Conservation (phyloP, 1,284 basidiomycete genomes). For the Golubevia sp. region DNA sequence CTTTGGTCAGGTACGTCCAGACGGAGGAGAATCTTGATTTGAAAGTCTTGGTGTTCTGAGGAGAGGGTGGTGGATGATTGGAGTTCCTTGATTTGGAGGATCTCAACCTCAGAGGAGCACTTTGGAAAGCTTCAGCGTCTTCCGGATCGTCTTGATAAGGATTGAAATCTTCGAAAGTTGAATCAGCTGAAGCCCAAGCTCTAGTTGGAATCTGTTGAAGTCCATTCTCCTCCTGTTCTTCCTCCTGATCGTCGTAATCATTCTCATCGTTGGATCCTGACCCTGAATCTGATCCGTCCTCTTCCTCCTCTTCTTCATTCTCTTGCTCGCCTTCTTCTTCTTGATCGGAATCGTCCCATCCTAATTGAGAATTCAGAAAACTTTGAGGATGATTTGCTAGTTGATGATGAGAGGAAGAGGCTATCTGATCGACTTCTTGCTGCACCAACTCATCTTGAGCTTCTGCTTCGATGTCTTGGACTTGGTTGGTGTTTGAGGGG, state of each 20-base stretch:
- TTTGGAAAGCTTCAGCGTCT: not conserved
- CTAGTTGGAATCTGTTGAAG: not conserved
- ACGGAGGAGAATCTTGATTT: too few relatives aligned
- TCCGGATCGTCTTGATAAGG: not conserved
- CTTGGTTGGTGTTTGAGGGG: too few relatives aligned
- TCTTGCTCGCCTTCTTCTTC: not conserved
- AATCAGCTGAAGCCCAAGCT: not conserved
- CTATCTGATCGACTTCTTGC: not conserved
- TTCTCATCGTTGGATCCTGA: not conserved
- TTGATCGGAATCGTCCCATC: not conserved
- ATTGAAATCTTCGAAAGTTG: not conserved
- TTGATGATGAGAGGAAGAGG: not conserved
- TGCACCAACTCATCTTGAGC: not conserved
- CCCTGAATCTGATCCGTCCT: not conserved
- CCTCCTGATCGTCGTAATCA: not conserved
- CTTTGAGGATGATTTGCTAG: not conserved
- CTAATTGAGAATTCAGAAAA: too few relatives aligned
- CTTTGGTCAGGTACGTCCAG: too few relatives aligned
- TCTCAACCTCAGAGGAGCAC: not conserved
- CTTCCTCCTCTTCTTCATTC: not conserved
- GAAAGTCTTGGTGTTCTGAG: too few relatives aligned
- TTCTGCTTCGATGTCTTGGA: not conserved
- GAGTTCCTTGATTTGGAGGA: not conserved
- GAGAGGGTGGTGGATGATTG: not conserved
- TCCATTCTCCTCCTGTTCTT: not conserved